phyloP scores from a whole-genome alignment of 805 yeast genomes.

The Candida maris region DNA sequence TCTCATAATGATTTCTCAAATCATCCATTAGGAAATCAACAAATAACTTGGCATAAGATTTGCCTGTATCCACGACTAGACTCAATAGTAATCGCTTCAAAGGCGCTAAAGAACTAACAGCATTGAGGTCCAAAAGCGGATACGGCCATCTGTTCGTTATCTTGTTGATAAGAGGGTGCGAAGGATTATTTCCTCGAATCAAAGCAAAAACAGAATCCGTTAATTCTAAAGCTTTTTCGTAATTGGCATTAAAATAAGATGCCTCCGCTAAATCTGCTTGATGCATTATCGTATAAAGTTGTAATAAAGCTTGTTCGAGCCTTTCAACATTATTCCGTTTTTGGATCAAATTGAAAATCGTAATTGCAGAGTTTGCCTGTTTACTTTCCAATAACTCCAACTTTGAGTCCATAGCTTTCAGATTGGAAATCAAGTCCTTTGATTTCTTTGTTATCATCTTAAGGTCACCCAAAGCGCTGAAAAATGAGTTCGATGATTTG shows the following conservation, averaged over 20 bases:
- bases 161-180: slow-evolving; percentile 25
- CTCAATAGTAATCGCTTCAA: slow-evolving; percentile 51
- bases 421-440: slow-evolving; percentile 43
- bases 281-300: slow-evolving; percentile 43
- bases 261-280: slow-evolving; percentile 49
- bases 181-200: slow-evolving; percentile 48
- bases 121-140: slow-evolving; percentile 39
- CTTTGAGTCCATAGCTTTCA: slow-evolving; percentile 43
- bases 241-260: slow-evolving; percentile 41
- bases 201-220: slow-evolving; percentile 56
- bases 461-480: slow-evolving; percentile 78
- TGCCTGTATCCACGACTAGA: slow-evolving; percentile 64
- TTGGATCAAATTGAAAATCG: slow-evolving; percentile 45
- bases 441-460: slow-evolving; percentile 58
- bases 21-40: slow-evolving; percentile 55
- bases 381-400: slow-evolving; percentile 44
- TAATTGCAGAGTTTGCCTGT: slow-evolving; percentile 49
- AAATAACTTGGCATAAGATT: slow-evolving; percentile 59
- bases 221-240: slow-evolving; percentile 52
- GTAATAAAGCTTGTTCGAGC: slow-evolving; percentile 59
- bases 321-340: slow-evolving; percentile 57
- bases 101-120: slow-evolving; percentile 47
- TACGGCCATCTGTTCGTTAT: slow-evolving; percentile 42
- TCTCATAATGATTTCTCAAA: slow-evolving; percentile 52
- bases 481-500: slow-evolving; percentile 78